Conservation (phyloP, 768 basidiomycete species). For the Neoboletus magnificus region DNA sequence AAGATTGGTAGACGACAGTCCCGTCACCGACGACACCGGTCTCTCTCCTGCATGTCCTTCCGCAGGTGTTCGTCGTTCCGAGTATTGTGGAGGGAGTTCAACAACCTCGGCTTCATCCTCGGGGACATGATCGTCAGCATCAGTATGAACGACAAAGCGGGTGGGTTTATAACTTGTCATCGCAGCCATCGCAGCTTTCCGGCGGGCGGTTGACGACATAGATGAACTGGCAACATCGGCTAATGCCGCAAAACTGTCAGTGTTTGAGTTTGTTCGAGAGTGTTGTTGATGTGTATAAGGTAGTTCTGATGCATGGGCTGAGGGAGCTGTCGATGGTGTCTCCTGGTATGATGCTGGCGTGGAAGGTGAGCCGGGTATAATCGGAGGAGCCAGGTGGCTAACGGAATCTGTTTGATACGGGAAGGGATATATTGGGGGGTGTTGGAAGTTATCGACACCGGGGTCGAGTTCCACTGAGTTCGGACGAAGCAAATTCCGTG, state of each 20-base stretch:
- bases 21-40: slow-evolving; percentile 13
- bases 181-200: slow-evolving; percentile 58
- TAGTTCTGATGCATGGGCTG: slow-evolving; percentile 3
- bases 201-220: slow-evolving; percentile 40
- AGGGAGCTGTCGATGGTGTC: slow-evolving; percentile 7
- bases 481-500: slow-evolving; percentile 30
- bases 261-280: slow-evolving; percentile 20
- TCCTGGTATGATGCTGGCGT: slow-evolving; percentile 1
- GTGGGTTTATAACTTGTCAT: slow-evolving; percentile 38
- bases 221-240: slow-evolving; percentile 21
- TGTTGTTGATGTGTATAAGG: slow-evolving; percentile 5
- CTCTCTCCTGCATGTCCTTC: slow-evolving; percentile 1
- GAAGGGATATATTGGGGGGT: slow-evolving; percentile 36
- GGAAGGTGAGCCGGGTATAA: neutral
- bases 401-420: slow-evolving; percentile 26
- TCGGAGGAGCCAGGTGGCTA: slow-evolving; percentile 14
- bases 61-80: slow-evolving; percentile 41
- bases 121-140: slow-evolving; percentile 55
- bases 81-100: slow-evolving; percentile 76
- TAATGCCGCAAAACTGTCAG: slow-evolving; percentile 16
- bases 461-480: slow-evolving; percentile 40
- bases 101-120: slow-evolving; percentile 51
- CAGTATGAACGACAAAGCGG: slow-evolving; percentile 66
- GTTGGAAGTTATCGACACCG: slow-evolving; percentile 22
- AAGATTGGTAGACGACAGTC: slow-evolving; percentile 4